Percentiles rank a stretch among this genome's conserved stretches.
phyloP scores from a whole-genome alignment of 352 stramenopile species.

The Pythium volutum region DNA sequence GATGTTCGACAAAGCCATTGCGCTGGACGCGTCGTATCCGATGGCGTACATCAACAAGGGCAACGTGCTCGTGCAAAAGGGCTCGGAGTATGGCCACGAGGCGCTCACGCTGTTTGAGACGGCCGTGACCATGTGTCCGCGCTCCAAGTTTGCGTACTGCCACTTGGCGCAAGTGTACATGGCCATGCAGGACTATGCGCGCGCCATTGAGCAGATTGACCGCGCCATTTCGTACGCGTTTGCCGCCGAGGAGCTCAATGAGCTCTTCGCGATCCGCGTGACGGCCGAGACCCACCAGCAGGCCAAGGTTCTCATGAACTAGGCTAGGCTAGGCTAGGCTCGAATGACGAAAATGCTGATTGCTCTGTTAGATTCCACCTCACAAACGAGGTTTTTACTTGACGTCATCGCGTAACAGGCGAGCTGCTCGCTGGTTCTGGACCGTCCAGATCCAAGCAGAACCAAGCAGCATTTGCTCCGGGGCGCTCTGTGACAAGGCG shows the following conservation, averaged over 20 bases:
- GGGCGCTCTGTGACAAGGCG: slow-evolving; percentile 15
- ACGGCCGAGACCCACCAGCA: slow-evolving; percentile 77
- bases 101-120: slow-evolving; percentile 75
- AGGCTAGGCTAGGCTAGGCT: slow-evolving; percentile 14
- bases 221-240: slow-evolving; percentile 69
- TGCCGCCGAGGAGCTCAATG: slow-evolving; percentile 69
- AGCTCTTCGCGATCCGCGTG: slow-evolving; percentile 76
- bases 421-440: neutral
- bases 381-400: slow-evolving; percentile 9
- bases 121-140: slow-evolving; percentile 69
- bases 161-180: slow-evolving; percentile 84
- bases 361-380: neutral
- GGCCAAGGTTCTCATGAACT: slow-evolving; percentile 59
- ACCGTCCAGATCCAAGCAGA: no score
- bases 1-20: slow-evolving; percentile 82
- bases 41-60: slow-evolving; percentile 88
- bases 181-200: slow-evolving; percentile 80
- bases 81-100: slow-evolving; percentile 62
- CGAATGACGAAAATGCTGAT: neutral
- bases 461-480: slow-evolving; percentile 17
- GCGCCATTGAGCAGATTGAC: slow-evolving; percentile 80
- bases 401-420: slow-evolving; percentile 1
- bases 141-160: slow-evolving; percentile 83
- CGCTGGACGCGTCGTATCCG: slow-evolving; percentile 74
- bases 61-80: slow-evolving; percentile 76